Percentiles rank a stretch among this genome's conserved stretches.
These are phyloP conservation scores for Sungouiella blattae DNA, from an alignment of 805 yeast species.

Conservation along the genomic window DNA sequence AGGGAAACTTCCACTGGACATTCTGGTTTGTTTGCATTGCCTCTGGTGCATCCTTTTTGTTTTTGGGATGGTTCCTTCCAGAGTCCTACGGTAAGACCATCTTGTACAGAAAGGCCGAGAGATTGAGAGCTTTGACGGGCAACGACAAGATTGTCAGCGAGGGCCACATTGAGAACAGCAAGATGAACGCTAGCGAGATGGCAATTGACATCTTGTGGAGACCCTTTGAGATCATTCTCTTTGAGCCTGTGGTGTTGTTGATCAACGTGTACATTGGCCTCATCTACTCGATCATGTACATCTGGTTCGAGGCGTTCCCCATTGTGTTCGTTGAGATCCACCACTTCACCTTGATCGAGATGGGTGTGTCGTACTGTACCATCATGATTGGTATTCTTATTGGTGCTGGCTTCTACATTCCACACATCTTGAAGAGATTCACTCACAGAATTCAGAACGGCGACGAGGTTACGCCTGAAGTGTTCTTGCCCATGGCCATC, in stretches of 20 bases:
- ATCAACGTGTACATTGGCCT: slow-evolving; percentile 51
- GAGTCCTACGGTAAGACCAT: slow-evolving; percentile 48
- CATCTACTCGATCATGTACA: slow-evolving; percentile 49
- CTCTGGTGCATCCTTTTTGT: slow-evolving; percentile 33
- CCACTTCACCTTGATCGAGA: slow-evolving; percentile 45
- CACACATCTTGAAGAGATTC: slow-evolving; percentile 21
- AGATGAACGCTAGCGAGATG: slow-evolving; percentile 17
- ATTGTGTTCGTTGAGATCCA: slow-evolving; percentile 45
- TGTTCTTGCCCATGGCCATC: slow-evolving; percentile 28
- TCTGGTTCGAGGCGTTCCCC: slow-evolving; percentile 64
- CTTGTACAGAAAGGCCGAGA: slow-evolving; percentile 44
- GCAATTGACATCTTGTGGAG: slow-evolving; percentile 39
- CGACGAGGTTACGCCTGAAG: slow-evolving; percentile 37
- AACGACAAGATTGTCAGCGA: slow-evolving; percentile 41
- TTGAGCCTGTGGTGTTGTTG: slow-evolving; percentile 56
- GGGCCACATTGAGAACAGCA: slow-evolving; percentile 32
- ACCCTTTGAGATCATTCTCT: slow-evolving; percentile 46
- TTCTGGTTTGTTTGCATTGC: slow-evolving; percentile 49
- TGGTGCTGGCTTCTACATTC: slow-evolving; percentile 32
- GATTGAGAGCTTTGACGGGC: slow-evolving; percentile 49
- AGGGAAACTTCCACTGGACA: slow-evolving; percentile 46
- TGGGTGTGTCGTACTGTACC: slow-evolving; percentile 47
- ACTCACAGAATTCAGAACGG: slow-evolving; percentile 21
- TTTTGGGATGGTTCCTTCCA: slow-evolving; percentile 42
- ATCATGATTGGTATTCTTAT: slow-evolving; percentile 43